These are phyloP conservation scores for Wickerhamomyces pijperi DNA, from an alignment of 805 yeast genomes.

Conservation along the genomic window DNA sequence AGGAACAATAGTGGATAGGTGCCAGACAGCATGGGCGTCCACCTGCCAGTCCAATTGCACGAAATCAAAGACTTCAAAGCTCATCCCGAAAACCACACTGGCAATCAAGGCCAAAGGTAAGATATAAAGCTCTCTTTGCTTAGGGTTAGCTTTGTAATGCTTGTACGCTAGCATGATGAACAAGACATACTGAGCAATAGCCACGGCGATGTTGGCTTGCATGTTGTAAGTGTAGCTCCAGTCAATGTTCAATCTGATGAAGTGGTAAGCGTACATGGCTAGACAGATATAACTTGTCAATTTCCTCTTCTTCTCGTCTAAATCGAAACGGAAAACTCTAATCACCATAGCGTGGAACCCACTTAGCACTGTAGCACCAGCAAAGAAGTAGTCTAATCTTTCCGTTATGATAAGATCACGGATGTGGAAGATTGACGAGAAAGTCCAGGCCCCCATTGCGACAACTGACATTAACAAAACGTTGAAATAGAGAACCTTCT, in stretches of 20 bases:
- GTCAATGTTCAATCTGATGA: conserved; percentile 50
- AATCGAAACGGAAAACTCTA: conserved; percentile 52
- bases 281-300: conserved; percentile 31
- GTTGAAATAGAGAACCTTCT: conserved; percentile 17
- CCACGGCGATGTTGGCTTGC: conserved; percentile 77
- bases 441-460: conserved; percentile 82
- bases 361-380: conserved; percentile 75
- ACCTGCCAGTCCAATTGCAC: conserved; percentile 56
- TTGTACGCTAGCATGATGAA: conserved; percentile 20
- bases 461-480: conserved; percentile 43
- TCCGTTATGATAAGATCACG: conserved; percentile 77
- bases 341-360: conserved; percentile 64
- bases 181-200: conserved; percentile 57
- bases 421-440: conserved; percentile 78
- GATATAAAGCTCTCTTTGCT: conserved; percentile 18
- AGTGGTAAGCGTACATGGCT: conserved; percentile 49
- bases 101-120: conserved; percentile 42
- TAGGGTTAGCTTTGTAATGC: conserved; percentile 16
- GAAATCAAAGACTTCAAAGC: conserved; percentile 86
- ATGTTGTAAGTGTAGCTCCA: conserved; percentile 94
- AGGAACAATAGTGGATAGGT: conserved; percentile 76
- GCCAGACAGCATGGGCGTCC: conserved; percentile 96
- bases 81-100: conserved; percentile 61
- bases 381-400: conserved; percentile 81
- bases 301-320: conserved; percentile 22